Evolutionary conservation across 1,284 basidiomycete species (phyloP), one percentile per base, ranked within the genome.

Genomic region (Ceratobasidium sp.): DNA sequence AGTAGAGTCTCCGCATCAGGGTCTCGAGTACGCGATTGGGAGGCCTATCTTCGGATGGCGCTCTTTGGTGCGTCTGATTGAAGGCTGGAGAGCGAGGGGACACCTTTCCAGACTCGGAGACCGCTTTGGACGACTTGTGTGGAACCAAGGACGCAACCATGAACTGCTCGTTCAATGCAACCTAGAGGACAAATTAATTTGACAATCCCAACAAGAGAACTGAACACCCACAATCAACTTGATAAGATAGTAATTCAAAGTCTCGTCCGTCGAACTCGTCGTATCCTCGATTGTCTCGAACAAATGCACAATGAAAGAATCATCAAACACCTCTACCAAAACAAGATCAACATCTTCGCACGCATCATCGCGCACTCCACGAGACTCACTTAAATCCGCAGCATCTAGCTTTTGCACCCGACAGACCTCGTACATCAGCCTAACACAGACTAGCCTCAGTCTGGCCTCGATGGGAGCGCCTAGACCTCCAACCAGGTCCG

Each of bases 101-200:
- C 10, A 27, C 42, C 1, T 43, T 52, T 8, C 45, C 45, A n/a
- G 58, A 50, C n/a, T 57, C 55, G 35, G 55, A 57, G 22, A 38
- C 42, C 58, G 55, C 25, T 70, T 70, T 31, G 53, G 58, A 47
- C 8, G 45, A 49, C 34, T 57, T 64, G 76, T 76, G 34, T 49
- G 75, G 72, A 32, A 73, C 68, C 32, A 83, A 71, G 1, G 82
- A 78, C 0, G 83, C 88, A 8, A 98, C 94, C 96, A 99, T 98
- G 80, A 97, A 98, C 78, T 99, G 96, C 79, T 99, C 96, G 77
- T 98, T 98, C 43, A 99, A 83, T 0, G 96, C 92, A 45, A 94
- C 88, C 92, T 94, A 71, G 50, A 70, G 62, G 57, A 31, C 7
- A 12, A 12, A 27, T 25, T 38, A 70, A 47, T 34, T 47, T 60